phyloP scores from a whole-genome alignment of 805 yeast species.

The Yueomyces sp. region DNA sequence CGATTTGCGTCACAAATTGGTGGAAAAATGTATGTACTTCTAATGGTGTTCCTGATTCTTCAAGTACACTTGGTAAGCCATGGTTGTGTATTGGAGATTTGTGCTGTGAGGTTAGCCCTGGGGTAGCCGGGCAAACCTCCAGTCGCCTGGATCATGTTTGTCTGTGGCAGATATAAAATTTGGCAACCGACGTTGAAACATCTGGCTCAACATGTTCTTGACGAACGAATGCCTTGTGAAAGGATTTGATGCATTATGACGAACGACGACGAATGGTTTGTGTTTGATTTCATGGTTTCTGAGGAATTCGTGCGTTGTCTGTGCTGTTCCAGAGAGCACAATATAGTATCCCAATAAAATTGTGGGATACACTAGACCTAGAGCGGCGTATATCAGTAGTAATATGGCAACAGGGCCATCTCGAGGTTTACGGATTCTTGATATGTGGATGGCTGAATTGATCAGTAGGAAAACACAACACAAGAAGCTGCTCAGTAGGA shows the following conservation, averaged over 20 bases:
- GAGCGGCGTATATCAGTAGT: slow-evolving; percentile 34
- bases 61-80: too few species aligned
- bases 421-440: slow-evolving; percentile 4
- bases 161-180: slow-evolving; percentile 23
- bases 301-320: slow-evolving; percentile 65
- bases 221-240: slow-evolving; percentile 12
- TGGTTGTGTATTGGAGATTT: too few species aligned
- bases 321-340: slow-evolving; percentile 38
- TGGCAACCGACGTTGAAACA: slow-evolving; percentile 28
- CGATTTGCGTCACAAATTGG: too few species aligned
- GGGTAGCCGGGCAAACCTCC: slow-evolving; percentile 18
- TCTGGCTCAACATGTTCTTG: slow-evolving; percentile 23
- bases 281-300: slow-evolving; percentile 13
- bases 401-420: slow-evolving; percentile 33
- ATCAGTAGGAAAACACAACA: slow-evolving; percentile 17
- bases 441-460: slow-evolving; percentile 12
- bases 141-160: slow-evolving; percentile 24
- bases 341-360: slow-evolving; percentile 41
- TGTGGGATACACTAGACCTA: slow-evolving; percentile 42
- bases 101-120: too few species aligned
- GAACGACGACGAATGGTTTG: slow-evolving; percentile 9
- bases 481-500: slow-evolving; percentile 29
- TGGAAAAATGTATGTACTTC: too few species aligned
- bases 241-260: slow-evolving; percentile 24
- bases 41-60: too few species aligned